Percentiles rank a stretch among this genome's conserved stretches.
These are phyloP conservation scores for Wallacemonas collosoma DNA, from an alignment of 208 protist genomes.

Conservation along the genomic window DNA sequence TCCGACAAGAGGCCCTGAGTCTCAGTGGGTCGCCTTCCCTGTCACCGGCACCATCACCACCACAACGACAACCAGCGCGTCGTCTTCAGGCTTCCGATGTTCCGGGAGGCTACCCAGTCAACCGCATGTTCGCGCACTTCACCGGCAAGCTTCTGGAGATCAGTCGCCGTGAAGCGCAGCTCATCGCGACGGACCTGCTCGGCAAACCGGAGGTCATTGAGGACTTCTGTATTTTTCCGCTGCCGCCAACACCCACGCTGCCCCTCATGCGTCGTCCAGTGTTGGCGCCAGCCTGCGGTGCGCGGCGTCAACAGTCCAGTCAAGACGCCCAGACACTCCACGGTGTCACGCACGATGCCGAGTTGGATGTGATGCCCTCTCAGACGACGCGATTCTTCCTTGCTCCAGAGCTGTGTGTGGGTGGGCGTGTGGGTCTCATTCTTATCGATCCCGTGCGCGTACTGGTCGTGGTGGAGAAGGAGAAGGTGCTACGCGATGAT, in stretches of 20 bases:
- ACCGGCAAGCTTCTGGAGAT: constrained; percentile 69
- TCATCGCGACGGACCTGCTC: constrained; percentile 42
- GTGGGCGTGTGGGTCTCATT: constrained; percentile 60
- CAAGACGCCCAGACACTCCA: neutral
- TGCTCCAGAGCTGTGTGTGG: constrained; percentile 61
- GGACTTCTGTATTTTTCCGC: constrained; percentile 56
- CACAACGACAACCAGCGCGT: neutral
- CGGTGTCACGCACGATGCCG: neutral
- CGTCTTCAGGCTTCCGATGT: constrained; percentile 20
- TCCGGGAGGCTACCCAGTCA: constrained; percentile 36
- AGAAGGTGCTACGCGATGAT: constrained; percentile 40
- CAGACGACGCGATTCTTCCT: constrained; percentile 65
- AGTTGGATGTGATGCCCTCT: constrained; percentile 7
- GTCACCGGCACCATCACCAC: neutral
- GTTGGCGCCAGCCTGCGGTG: constrained; percentile 4
- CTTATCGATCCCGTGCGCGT: constrained; percentile 66
- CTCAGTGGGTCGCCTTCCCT: neutral
- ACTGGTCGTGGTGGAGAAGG: constrained; percentile 69
- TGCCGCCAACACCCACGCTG: constrained; percentile 25
- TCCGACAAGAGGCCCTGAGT: too few species aligned
- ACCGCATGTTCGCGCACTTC: constrained; percentile 58
- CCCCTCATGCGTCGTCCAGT: constrained; percentile 1
- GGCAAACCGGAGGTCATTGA: constrained; percentile 51
- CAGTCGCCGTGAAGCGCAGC: constrained; percentile 54
- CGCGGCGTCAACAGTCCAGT: neutral